Conservation (phyloP, 2,329 filamentous ascomycete species). For the Botrytis cinerea region DNA sequence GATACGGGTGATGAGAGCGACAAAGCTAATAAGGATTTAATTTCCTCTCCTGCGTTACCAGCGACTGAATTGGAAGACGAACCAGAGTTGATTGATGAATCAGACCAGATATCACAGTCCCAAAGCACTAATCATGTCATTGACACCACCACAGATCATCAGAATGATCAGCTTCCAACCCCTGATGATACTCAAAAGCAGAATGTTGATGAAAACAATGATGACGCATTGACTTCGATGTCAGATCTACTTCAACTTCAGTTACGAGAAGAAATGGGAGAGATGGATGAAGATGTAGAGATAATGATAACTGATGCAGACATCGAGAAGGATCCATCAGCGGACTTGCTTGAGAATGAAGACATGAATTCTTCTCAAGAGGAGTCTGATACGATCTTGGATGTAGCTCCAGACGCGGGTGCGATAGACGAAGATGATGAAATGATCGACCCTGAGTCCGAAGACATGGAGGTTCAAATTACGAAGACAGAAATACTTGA, state of each 20-base stretch:
- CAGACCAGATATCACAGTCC: background rate
- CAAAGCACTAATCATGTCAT: background rate
- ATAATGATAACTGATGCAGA: background rate
- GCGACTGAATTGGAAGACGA: background rate
- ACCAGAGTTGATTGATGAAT: background rate
- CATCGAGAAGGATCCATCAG: background rate
- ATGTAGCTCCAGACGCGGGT: background rate
- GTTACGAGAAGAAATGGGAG: constrained; percentile 21
- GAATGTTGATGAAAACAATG: background rate
- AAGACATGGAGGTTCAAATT: constrained; percentile 6
- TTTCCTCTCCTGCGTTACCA: background rate
- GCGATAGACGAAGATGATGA: background rate
- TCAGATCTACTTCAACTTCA: constrained; percentile 22
- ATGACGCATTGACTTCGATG: background rate
- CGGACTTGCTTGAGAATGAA: background rate
- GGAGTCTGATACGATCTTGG: background rate
- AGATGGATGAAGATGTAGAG: constrained; percentile 12
- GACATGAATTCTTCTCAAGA: background rate
- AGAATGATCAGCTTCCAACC: constrained; percentile 17
- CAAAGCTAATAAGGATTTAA: background rate
- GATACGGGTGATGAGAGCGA: constrained; percentile 19
- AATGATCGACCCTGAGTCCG: background rate
- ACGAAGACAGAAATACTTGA: background rate
- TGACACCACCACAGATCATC: background rate
- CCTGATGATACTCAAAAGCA: constrained; percentile 21